These are phyloP conservation scores for Cystobasidiaceae sp. DNA, from an alignment of 1,284 basidiomycete species.

Conservation along the genomic window DNA sequence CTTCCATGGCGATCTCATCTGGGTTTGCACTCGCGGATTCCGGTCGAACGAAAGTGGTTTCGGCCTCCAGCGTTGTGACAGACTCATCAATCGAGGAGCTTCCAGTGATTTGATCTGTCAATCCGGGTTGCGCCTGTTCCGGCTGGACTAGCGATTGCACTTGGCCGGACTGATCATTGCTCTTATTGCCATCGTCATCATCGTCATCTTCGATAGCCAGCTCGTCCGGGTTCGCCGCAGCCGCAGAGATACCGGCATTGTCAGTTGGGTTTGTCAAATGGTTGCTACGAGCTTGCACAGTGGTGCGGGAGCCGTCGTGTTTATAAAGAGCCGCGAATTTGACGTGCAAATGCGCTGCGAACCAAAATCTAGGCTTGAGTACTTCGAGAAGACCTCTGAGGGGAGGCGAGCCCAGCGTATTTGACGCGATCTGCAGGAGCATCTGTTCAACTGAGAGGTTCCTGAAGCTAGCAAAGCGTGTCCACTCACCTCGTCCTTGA, in stretches of 20 bases:
- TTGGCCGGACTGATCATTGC: conserved; percentile 7
- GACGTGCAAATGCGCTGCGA: conserved; percentile 88
- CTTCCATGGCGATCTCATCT: conserved; percentile 33
- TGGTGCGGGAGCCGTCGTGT: conserved; percentile 49
- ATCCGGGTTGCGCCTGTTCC: not conserved
- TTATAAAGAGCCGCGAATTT: conserved; percentile 64
- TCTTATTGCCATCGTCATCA: not conserved
- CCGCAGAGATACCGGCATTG: not conserved
- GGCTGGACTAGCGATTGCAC: conserved; percentile 10
- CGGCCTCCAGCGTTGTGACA: not conserved
- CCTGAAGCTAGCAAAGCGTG: no score
- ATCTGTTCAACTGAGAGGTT: no score
- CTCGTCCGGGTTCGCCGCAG: conserved; percentile 33
- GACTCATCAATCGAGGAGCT: conserved; percentile 16
- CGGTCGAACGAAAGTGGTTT: not conserved
- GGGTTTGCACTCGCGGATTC: conserved; percentile 20
- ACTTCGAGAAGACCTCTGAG: conserved; percentile 68
- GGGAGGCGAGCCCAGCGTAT: conserved; percentile 81
- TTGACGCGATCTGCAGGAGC: conserved; percentile 53
- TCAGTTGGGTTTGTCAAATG: not conserved
- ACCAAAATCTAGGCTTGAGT: conserved; percentile 87
- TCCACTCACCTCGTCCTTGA: conserved; percentile 61
- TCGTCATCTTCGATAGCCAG: conserved; percentile 27
- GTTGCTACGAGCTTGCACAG: conserved; percentile 25
- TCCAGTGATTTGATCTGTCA: not conserved